Conservation (phyloP, 306 rosid genomes). For the Glycyrrhiza uralensis region DNA sequence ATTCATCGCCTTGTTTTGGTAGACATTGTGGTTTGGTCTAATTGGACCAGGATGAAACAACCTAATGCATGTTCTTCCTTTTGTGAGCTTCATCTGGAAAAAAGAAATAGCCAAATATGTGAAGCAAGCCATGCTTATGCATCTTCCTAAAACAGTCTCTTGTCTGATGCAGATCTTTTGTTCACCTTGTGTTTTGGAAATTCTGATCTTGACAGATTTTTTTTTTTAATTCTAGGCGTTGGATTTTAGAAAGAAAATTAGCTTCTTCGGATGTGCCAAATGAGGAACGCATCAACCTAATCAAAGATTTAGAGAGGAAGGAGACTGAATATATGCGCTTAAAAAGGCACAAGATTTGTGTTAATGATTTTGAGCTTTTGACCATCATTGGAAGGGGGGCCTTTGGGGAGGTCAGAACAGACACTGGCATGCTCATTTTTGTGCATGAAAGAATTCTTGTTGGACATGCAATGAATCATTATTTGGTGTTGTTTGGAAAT, state of each 20-base stretch:
- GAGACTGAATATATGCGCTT: conserved; percentile 97
- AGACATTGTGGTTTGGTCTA: conserved; percentile 15
- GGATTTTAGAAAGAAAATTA: conserved; percentile 83
- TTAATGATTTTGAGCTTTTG: conserved; percentile 89
- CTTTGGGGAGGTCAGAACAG: conserved; percentile 84
- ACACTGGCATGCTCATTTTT: conserved; percentile 12
- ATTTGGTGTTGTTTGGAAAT: conserved; percentile 20
- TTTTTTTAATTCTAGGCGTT: conserved; percentile 62
- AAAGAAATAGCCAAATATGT: background rate
- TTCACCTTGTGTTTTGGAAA: conserved; percentile 25
- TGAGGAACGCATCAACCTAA: conserved; percentile 81
- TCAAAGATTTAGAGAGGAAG: conserved; percentile 93
- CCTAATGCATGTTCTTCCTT: background rate
- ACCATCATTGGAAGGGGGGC: conserved; percentile 99
- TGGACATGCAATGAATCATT: conserved; percentile 19
- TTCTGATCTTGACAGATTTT: conserved; percentile 29
- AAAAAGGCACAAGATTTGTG: conserved; percentile 93
- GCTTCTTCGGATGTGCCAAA: conserved; percentile 93
- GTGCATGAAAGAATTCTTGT: conserved; percentile 20
- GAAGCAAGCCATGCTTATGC: conserved; percentile 1
- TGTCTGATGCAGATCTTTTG: conserved; percentile 18
- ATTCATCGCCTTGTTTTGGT: background rate
- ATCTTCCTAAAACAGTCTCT: conserved; percentile 17
- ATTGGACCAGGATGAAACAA: conserved; percentile 6
- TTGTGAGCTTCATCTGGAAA: conserved; percentile 16